These are phyloP conservation scores for Cryphonectria nitschkei DNA, from an alignment of 2,329 filamentous ascomycete species.

Conservation along the genomic window DNA sequence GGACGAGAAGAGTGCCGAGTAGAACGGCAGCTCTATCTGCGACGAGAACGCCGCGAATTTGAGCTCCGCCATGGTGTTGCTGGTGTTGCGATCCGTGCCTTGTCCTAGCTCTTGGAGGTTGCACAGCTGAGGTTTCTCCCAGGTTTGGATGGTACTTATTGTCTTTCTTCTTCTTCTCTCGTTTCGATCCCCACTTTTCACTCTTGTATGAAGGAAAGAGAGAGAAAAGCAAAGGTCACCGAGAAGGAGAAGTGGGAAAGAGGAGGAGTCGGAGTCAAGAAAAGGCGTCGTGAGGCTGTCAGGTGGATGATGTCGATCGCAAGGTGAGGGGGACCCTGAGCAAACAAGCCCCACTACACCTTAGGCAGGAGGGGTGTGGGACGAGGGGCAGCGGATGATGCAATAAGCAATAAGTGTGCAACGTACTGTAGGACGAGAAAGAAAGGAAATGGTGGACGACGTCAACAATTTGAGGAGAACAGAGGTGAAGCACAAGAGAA, in stretches of 20 bases:
- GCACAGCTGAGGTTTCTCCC: neutral
- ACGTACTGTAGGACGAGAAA: neutral
- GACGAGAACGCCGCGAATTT: slow-evolving; percentile 89
- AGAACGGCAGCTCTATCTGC: slow-evolving; percentile 95
- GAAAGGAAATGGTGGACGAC: neutral
- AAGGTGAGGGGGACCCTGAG: slow-evolving; percentile 8
- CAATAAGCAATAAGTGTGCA: neutral
- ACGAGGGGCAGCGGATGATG: slow-evolving; percentile 10
- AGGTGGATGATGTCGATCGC: neutral
- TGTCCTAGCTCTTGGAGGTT: neutral
- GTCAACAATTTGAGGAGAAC: neutral
- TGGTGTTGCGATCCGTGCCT: neutral
- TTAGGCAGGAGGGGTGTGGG: neutral
- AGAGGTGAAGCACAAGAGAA: neutral
- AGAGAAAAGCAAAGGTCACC: neutral
- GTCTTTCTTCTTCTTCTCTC: too few species aligned
- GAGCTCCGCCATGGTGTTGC: slow-evolving; percentile 53
- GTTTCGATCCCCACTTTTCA: neutral
- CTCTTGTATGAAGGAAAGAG: neutral
- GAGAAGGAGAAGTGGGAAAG: neutral
- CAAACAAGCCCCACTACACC: slow-evolving; percentile 7
- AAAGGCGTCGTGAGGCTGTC: neutral
- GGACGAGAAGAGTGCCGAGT: slow-evolving; percentile 84
- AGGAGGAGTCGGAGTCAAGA: neutral
- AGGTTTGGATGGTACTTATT: neutral